Base-by-base conservation (phyloP, 1,284 basidiomycete genomes). In the Rhodotorula mucilaginosa region DNA sequence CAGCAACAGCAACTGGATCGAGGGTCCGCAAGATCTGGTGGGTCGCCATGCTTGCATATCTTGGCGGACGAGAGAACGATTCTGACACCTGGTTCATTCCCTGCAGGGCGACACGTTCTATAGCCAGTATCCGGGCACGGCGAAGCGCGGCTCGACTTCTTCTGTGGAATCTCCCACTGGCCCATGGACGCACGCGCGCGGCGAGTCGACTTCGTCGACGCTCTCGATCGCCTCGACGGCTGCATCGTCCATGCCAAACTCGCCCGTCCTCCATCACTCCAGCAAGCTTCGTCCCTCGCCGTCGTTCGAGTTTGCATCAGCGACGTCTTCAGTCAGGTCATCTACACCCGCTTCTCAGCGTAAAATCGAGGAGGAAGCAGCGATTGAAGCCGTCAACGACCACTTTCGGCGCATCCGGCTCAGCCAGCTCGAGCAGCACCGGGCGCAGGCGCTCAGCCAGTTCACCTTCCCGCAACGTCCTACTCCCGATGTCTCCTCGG, bases 341-440 rank as follows among this genome's bases (percentile, higher is more conserved):
- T 59, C 70, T 39, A 74, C 74, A 1, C 72, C 74, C 10, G 67
- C 74, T 1, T 62, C 69, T 2, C 65, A 74, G 15, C 67, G 64
- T 19, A 61, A 63, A 18, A 63, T 70, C 4, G 69, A 73, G 51
- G 72, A 76, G 58, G 52, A 54, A 1, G 68, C 67, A 4, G 72
- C 61, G 5, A 51, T 74, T 48, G 72, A 74, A 12, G 74, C 72
- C 5, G 49, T 72, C 34, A 70, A 76, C 48, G 66, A 72, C 47
- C 72, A 74, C 68, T 72, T 76, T 49, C 49, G 18, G 19, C 64
- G 65, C 5, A 64, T 67, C 19, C 68, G 72, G 12, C 68, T 76
- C 26, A 70, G 68, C 57, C 68, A 67, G 56, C 65, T 72, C 66
- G 64, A 62, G n/a, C 72, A 74, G 44, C 64, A n/a, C 2, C 26